A percentile compares a stretch with the other conserved stretches of the same genome.
Conservation (phyloP, 129 eudicot species). For the Daucus carota region DH1_v3.0 NC_030386.2:21146501-21147000, state of each 20-base stretch:
- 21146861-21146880: background rate
- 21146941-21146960: background rate
- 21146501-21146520: background rate
- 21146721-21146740: slow-evolving; percentile 80
- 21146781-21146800: background rate
- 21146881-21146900: background rate
- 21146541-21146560: background rate
- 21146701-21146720: slow-evolving; percentile 85
- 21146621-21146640: slow-evolving; percentile 74
- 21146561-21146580: background rate
- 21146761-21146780: slow-evolving; percentile 5
- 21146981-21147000: background rate
- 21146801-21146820: background rate
- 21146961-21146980: background rate
- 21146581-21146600: background rate
- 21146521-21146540: background rate
- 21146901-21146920: background rate
- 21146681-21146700: slow-evolving; percentile 62
- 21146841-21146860: background rate
- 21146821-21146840: background rate
- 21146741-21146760: slow-evolving; percentile 79
- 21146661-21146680: slow-evolving; percentile 52
- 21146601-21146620: background rate
- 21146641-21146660: slow-evolving; percentile 68
- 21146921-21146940: background rate